Evolutionary conservation across 768 basidiomycete species (phyloP).

Genomic region (Suillus tomentosus): DNA sequence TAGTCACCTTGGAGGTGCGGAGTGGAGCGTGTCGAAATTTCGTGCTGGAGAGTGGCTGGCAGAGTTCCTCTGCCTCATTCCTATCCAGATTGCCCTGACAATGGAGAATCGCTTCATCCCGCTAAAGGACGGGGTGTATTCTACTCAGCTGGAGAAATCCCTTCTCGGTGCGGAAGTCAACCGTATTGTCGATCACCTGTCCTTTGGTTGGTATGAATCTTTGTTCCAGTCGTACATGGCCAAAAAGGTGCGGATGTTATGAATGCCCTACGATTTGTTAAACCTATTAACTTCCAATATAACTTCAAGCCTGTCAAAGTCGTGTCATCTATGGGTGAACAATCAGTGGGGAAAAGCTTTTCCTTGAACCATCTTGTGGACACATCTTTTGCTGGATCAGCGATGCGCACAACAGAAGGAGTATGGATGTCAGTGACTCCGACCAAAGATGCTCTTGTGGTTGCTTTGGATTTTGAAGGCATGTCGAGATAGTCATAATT

Average conservation of each 20-base stretch:
- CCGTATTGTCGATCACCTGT: constrained; percentile 53
- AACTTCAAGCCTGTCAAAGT: constrained; percentile 55
- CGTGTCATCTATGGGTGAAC: constrained; percentile 70
- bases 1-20: constrained; percentile 16
- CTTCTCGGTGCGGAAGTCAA: constrained; percentile 61
- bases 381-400: constrained; percentile 65
- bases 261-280: background rate
- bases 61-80: constrained; percentile 60
- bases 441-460: constrained; percentile 51
- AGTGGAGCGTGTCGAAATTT: constrained; percentile 40
- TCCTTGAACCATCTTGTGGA: constrained; percentile 61
- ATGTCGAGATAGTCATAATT: background rate
- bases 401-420: constrained; percentile 66
- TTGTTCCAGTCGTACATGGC: constrained; percentile 65
- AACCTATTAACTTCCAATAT: background rate
- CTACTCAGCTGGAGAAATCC: constrained; percentile 49
- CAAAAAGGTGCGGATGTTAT: constrained; percentile 41
- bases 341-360: constrained; percentile 65
- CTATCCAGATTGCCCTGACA: constrained; percentile 63
- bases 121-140: constrained; percentile 57
- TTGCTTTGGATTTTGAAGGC: constrained; percentile 70
- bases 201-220: constrained; percentile 68
- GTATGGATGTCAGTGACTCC: constrained; percentile 72
- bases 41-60: constrained; percentile 63
- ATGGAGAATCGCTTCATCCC: constrained; percentile 63